Conservation (phyloP, 352 stramenopile genomes). For the Globisporangium paddicum region DNA sequence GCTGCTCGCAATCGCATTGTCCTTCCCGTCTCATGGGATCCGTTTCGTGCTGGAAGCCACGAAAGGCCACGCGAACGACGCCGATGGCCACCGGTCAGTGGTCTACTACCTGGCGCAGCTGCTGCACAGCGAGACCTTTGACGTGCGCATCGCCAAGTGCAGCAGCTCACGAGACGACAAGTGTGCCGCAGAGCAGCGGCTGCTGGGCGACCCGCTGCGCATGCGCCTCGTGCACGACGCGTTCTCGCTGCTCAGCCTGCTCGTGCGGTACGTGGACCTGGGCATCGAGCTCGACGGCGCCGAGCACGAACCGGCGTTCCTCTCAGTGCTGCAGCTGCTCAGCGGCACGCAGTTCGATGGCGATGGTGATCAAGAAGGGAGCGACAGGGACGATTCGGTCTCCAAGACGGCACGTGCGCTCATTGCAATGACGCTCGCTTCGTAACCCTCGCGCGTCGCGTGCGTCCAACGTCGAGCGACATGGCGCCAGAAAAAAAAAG, state of each 20-base stretch:
- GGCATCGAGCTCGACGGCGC: slow-evolving; percentile 39
- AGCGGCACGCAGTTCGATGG: slow-evolving; percentile 25
- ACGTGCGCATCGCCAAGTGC: slow-evolving; percentile 27
- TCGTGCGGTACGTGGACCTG: slow-evolving; percentile 70
- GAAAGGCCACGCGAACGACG: slow-evolving; percentile 37
- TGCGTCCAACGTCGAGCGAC: neutral
- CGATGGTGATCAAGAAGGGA: neutral
- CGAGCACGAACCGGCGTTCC: slow-evolving; percentile 52
- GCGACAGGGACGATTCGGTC: slow-evolving; percentile 35
- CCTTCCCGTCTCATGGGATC: slow-evolving; percentile 53
- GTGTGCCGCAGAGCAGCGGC: slow-evolving; percentile 8
- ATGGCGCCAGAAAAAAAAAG: neutral
- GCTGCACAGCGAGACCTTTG: slow-evolving; percentile 57
- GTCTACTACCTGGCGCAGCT: slow-evolving; percentile 63
- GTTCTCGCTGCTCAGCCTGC: slow-evolving; percentile 50
- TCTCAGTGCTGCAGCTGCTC: slow-evolving; percentile 48
- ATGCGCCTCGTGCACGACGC: slow-evolving; percentile 45
- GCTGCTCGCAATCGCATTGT: slow-evolving; percentile 46
- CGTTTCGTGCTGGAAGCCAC: slow-evolving; percentile 71
- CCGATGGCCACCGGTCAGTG: slow-evolving; percentile 46
- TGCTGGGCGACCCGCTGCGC: slow-evolving; percentile 25
- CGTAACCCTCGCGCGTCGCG: neutral
- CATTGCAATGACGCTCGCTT: slow-evolving; percentile 14
- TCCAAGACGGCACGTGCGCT: slow-evolving; percentile 45
- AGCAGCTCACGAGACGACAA: neutral